Percentiles rank a stretch among this genome's conserved stretches.
These are phyloP conservation scores for Albifimbria verrucaria DNA, from an alignment of 2,329 filamentous ascomycete genomes.

Conservation along the genomic window DNA sequence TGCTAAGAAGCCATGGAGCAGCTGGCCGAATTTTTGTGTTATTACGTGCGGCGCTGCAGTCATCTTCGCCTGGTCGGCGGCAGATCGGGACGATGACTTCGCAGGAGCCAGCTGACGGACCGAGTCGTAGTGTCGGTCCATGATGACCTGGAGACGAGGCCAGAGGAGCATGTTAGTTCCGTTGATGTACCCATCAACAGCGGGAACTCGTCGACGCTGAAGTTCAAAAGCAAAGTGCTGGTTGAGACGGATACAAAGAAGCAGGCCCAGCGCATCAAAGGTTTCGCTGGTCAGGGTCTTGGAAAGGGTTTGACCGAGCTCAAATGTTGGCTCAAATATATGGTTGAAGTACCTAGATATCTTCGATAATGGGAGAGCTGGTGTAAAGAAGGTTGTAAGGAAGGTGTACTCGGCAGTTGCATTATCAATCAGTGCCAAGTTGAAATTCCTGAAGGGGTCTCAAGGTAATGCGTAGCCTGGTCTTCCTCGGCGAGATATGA, in stretches of 20 bases:
- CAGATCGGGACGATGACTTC: slow-evolving; percentile 42
- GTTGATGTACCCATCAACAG: slow-evolving; percentile 89
- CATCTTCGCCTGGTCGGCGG: slow-evolving; percentile 54
- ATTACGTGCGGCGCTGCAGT: slow-evolving; percentile 85
- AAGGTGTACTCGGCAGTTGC: slow-evolving; percentile 94
- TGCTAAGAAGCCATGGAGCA: slow-evolving; percentile 78
- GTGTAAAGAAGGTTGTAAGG: slow-evolving; percentile 82
- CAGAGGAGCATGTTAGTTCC: slow-evolving; percentile 93
- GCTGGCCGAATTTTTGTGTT: slow-evolving; percentile 93
- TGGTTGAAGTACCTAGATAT: slow-evolving; percentile 82
- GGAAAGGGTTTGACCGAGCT: slow-evolving; percentile 74
- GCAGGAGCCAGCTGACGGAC: slow-evolving; percentile 61
- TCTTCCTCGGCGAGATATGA: slow-evolving; percentile 92
- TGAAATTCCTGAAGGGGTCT: slow-evolving; percentile 89
- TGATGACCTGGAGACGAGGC: slow-evolving; percentile 91
- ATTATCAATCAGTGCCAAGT: slow-evolving; percentile 90
- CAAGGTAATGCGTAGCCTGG: slow-evolving; percentile 78
- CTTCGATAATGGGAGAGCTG: slow-evolving; percentile 68
- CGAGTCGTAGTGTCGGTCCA: slow-evolving; percentile 90
- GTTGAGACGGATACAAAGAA: slow-evolving; percentile 90
- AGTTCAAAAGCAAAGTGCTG: slow-evolving; percentile 93
- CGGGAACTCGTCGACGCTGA: slow-evolving; percentile 84
- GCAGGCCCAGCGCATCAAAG: slow-evolving; percentile 79
- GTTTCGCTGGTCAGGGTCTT: slow-evolving; percentile 73
- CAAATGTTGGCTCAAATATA: slow-evolving; percentile 86